Base-by-base conservation (phyloP, 2,329 filamentous ascomycete species). In the Sphaerulina vaccinii region DNA sequence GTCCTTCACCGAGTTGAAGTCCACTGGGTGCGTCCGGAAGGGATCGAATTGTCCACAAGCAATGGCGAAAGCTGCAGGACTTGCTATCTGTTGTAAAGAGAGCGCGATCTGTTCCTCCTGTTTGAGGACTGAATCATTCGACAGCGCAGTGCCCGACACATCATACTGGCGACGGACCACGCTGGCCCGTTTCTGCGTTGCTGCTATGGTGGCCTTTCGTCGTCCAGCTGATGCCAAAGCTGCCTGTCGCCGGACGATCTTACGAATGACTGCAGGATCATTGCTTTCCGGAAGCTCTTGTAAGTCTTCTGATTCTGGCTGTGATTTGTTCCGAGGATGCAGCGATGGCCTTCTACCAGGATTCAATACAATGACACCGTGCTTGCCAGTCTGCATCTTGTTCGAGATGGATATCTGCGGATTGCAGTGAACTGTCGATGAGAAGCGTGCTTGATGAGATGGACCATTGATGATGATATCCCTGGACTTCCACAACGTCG, bases 191-290 rank as follows among this genome's bases (percentile, higher is more conserved):
- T 54, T 54, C 42, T 51, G 41, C 24, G 47, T 46, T 16, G 54
- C 54, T 19, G 55, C 55, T 32, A 57, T 52, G 37, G 55, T 57
- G 29, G 49, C 52, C 42, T 55, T 57, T 5, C 55, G 52, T n/a
- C 45, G 40, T 11, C 38, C 49, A 8, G 49, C 55, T 6, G 52
- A 57, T 29, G 55, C 55, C 9, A 57, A 43, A 47, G 55, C 55
- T 10, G 55, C 55, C 33, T 57, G 52, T 18, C 55, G 49, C 37
- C 55, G 39, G n/a, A 57, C 55, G 11, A 57, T 57, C 24, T 52
- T 52, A 3, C 52, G 51, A 19, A 57, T 47, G 7, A 52, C 46
- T n/a, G 44, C 52, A n/a, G 52, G 55, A 41, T 57, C 55, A 40
- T 52, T 54, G 49, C 52, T 57, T 23, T 57, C 52, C n/a, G 49